These are phyloP conservation scores for Aspergillus caelatus DNA, from an alignment of 2,329 filamentous ascomycete species.

Conservation along the genomic window DNA sequence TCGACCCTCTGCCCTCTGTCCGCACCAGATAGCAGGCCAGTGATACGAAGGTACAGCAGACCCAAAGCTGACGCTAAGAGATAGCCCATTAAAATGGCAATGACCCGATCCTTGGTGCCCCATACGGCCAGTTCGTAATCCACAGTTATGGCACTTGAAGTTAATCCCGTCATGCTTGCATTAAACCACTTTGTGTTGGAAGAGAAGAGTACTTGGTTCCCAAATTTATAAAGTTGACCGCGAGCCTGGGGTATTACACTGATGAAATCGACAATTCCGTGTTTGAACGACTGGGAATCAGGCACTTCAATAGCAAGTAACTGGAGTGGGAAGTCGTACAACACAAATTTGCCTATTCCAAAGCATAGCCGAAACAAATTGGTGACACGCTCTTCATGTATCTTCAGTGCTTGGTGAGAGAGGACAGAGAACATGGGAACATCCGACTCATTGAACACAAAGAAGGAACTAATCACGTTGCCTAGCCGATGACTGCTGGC, in stretches of 20 bases:
- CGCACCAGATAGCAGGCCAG: slow-evolving; percentile 66
- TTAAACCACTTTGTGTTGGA: slow-evolving; percentile 33
- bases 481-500: slow-evolving; percentile 44
- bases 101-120: slow-evolving; percentile 67
- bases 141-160: slow-evolving; percentile 34
- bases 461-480: slow-evolving; percentile 41
- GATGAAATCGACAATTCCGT: slow-evolving; percentile 21
- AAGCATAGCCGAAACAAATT: slow-evolving; percentile 46
- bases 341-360: slow-evolving; percentile 44
- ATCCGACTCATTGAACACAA: slow-evolving; percentile 57
- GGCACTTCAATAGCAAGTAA: slow-evolving; percentile 32
- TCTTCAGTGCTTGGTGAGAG: slow-evolving; percentile 70
- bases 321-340: slow-evolving; percentile 41
- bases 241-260: slow-evolving; percentile 18
- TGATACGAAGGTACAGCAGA: slow-evolving; percentile 76
- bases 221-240: slow-evolving; percentile 27
- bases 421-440: slow-evolving; percentile 76
- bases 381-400: slow-evolving; percentile 59
- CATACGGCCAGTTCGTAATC: slow-evolving; percentile 68
- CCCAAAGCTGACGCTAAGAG: slow-evolving; percentile 72
- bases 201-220: slow-evolving; percentile 23
- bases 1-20: slow-evolving; percentile 64
- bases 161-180: slow-evolving; percentile 23
- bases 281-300: slow-evolving; percentile 24
- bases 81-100: slow-evolving; percentile 82